Evolutionary conservation across 164 flowering plant genomes (phyloP), one percentile per base, ranked within the genome.

Genomic region (Vitis vinifera): DNA sequence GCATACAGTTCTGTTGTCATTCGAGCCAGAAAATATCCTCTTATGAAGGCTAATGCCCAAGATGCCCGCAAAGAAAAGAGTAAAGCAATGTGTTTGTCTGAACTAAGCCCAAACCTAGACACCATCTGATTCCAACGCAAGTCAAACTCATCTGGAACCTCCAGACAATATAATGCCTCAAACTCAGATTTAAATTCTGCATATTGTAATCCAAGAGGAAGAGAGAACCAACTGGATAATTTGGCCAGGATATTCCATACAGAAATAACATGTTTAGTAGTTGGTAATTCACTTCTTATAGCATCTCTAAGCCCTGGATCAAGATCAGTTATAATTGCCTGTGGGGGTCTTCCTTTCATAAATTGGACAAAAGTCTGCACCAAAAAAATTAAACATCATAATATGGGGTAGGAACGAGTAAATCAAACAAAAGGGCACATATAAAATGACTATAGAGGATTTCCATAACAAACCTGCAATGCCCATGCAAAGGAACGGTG

Each of bases 241-340:
- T 84, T 90, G 60, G 91, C 71, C 3, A 82, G 60, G 19, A 88
- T 77, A 70, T 81, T 79, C 84, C 84, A 80, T 67, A 80, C 63
- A 49, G 78, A 63, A 15, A 78, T 74, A 9, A 87, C 84, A 77
- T 85, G 92, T 58, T 83, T 90, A 27, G 90, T 82, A 67, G 72
- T 82, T 30, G 87, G 91, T 67, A 88, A 73, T 71, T 83, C 87
- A 48, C 68, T 73, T 61, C 65, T 56, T 49, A 88, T 74, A 49
- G 87, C 87, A 71, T 87, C 91, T 64, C 66, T 71, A 44, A 87
- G 84, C 67, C 82, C 85, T 29, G 79, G 75, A 66, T 90, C 89
- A 19, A 86, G 75, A 75, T 90, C 92, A 66, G 89, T 88, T 16
- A 90, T 57, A 74, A 90, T 83, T 31, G 89, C 85, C 62, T 82